Base-by-base conservation (phyloP, 2,329 filamentous ascomycete genomes). In the Phyllosticta citribraziliensis region DNA sequence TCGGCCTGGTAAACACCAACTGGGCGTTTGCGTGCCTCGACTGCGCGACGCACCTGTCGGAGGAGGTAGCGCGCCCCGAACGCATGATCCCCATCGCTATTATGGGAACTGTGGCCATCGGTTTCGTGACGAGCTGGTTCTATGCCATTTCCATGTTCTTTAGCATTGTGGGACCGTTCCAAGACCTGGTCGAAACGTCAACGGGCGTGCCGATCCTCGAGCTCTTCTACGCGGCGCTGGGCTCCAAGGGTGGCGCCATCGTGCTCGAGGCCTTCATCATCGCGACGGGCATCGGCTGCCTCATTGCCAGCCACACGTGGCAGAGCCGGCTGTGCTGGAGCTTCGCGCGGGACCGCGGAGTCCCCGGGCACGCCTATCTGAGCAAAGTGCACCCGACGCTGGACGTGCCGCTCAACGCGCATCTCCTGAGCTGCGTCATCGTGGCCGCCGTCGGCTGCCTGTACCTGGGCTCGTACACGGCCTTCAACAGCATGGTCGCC, bases 1-100 rank as follows among this genome's bases (percentile, higher is more conserved):
- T 80, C 57, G 80, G 80, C 30, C 71, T 81, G 5, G 76, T 81
- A 62, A 80, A 79, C 64, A 75, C 76, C 19, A 80, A 80, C 65
- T 81, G 76, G 75, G 72, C 75, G 47, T 81, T 80, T 63, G 76
- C 77, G 17, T 80, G 78, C 58, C 73, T 82, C 14, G 79, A 82
- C 66, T 75, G 73, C 47, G 78, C 78, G 9, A 78, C 78, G 3
- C 78, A 81, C 66, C 71, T 82, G 52, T 78, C 79, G 0, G 80
- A 82, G 64, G 80, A 82, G 67, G 76, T 80, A 30, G 72, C 73
- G 24, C 68, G 68, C 0, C 79, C 80, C 0, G 76, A 79, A 62
- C 72, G 72, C 25, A 77, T 76, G 69, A 75, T 81, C 33, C 79
- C 79, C 0, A 77, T 78, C 51, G 78, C 79, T 51, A 79, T 82